A percentile compares a stretch with the other conserved stretches of the same genome.
Evolutionary conservation across 2,329 filamentous ascomycete species (phyloP).

Genomic region (Curvularia verruculosa): DNA sequence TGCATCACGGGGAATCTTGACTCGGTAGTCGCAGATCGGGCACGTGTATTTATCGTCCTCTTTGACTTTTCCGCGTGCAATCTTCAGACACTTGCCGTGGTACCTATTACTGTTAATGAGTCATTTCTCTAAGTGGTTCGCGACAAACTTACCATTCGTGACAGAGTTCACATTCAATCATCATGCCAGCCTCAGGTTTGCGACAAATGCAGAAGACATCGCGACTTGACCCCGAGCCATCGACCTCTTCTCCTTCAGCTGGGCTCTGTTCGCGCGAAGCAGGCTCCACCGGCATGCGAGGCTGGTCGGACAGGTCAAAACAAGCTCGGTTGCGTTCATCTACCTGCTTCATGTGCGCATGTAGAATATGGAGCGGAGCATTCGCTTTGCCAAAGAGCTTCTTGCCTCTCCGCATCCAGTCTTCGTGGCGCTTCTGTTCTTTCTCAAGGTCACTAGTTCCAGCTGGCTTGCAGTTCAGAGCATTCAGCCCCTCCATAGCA

Average conservation of each 20-base stretch:
- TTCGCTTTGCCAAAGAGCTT: conserved; percentile 98
- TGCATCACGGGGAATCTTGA: conserved; percentile 95
- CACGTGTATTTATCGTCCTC: conserved; percentile 99
- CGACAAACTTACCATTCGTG: conserved; percentile 81
- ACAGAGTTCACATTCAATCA: conserved; percentile 98
- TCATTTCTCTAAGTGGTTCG: background rate
- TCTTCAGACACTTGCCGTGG: conserved; percentile 97
- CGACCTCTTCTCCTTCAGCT: conserved; percentile 53
- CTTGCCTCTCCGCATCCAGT: conserved; percentile 99
- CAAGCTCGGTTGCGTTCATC: conserved; percentile 87
- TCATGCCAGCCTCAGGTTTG: conserved; percentile 92
- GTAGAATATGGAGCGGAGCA: conserved; percentile 92
- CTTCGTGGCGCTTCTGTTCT: conserved; percentile 92
- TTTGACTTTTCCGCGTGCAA: conserved; percentile 95
- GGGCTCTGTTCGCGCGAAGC: conserved; percentile 81
- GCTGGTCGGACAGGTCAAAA: conserved; percentile 89
- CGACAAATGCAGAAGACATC: conserved; percentile 98
- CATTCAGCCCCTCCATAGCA: conserved; percentile 83
- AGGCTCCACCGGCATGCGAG: conserved; percentile 87
- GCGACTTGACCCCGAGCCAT: conserved; percentile 58
- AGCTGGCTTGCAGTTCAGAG: conserved; percentile 88
- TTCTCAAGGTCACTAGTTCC: conserved; percentile 93
- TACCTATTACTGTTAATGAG: conserved; percentile 67
- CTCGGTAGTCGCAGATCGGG: conserved; percentile 95
- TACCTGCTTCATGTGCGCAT: conserved; percentile 92